Percentiles rank a stretch among this genome's conserved stretches.
Conservation (phyloP, 2,329 filamentous ascomycete genomes). For the Eutypa lata region DNA sequence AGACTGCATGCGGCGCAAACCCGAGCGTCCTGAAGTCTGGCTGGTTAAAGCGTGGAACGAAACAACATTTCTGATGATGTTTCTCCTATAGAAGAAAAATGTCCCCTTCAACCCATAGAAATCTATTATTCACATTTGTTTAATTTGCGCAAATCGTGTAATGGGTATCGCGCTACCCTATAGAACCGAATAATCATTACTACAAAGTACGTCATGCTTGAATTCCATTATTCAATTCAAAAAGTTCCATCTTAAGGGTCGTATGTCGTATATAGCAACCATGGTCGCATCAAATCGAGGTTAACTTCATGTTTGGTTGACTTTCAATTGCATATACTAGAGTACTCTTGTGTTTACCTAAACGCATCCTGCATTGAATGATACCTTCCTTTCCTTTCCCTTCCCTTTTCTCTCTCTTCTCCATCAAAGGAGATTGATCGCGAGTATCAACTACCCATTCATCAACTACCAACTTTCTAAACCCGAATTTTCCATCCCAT, state of each 20-base stretch:
- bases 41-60: not conserved
- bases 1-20: not conserved
- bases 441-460: not conserved
- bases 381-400: not conserved
- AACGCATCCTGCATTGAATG: not conserved
- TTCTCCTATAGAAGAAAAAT: too few relatives aligned
- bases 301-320: too few relatives aligned
- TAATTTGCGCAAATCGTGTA: too few relatives aligned
- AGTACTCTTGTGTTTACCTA: not conserved
- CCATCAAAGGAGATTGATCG: not conserved
- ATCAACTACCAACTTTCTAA: not conserved
- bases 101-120: too few relatives aligned
- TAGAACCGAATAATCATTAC: too few relatives aligned
- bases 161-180: too few relatives aligned
- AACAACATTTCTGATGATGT: not conserved
- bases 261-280: too few relatives aligned
- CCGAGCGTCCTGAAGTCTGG: not conserved
- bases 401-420: not conserved
- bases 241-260: too few relatives aligned
- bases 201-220: too few relatives aligned
- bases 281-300: too few relatives aligned
- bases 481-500: not conserved
- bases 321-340: not conserved
- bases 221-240: too few relatives aligned
- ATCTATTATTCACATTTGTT: too few relatives aligned